Base-by-base conservation (phyloP, 2,329 filamentous ascomycete genomes). In the Phialophora expanda region DNA sequence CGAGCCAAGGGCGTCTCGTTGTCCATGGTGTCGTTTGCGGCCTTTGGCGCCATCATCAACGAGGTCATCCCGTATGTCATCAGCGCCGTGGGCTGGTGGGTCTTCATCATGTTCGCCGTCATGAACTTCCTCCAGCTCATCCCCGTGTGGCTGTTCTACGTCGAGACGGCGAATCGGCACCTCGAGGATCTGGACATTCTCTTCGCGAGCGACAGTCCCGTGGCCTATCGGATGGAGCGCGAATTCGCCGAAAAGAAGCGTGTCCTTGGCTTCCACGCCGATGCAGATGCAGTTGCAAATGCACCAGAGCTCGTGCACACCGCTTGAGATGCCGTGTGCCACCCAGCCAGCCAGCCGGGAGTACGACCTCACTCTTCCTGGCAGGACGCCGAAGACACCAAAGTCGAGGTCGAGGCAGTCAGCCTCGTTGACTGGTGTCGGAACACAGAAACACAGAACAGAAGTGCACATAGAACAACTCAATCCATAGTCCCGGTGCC, bases 21-120 rank as follows among this genome's bases (percentile, higher is more conserved):
- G 53, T 68, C 73, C 4, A 74, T 70, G 17, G 69, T 75, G 26
- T 65, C 73, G 12, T 75, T 75, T 55, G 71, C 73, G n/a, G 59
- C 73, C 51, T 72, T 68, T 20, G 73, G 73, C n/a, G 73, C 70
- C 9, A 68, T 71, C n/a, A 71, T 73, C 64, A 73, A 73, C 64
- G 73, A 76, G 53, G 74, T 78, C 26, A 75, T 76, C 30, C 77
- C 76, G 1, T 75, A 76, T 28, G 73, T 77, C 66, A 76, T 76
- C 48, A 68, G 70, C 24, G 72, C 73, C 0, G 73, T 75, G 26
- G 70, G 72, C 4, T 76, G 73, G 50, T 75, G 74, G 74, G 70
- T 75, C 9, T 76, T 76, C 46, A 75, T 76, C 48, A 66, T 76
- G 8, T 76, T 76, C 63, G 74, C 73, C 2, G 48, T 75, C 26